These are phyloP conservation scores for Martensiomyces pterosporus DNA, from an alignment of 192 early-diverging fungal genomes.

Conservation along the genomic window DNA sequence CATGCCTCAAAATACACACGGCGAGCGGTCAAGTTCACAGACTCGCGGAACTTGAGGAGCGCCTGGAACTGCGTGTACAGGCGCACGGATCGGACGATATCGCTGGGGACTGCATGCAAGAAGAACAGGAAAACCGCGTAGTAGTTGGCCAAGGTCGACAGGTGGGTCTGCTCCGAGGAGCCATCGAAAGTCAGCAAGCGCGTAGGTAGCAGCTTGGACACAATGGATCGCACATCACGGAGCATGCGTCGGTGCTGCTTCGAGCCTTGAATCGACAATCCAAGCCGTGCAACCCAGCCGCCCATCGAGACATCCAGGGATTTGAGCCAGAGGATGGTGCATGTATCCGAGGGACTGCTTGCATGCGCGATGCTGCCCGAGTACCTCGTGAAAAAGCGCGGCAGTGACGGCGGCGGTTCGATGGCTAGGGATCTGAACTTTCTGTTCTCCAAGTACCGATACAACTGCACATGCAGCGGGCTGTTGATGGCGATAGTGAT, in stretches of 20 bases:
- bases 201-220: slow-evolving; percentile 50
- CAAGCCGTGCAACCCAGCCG: slow-evolving; percentile 19
- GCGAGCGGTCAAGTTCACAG: slow-evolving; percentile 28
- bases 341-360: slow-evolving; percentile 23
- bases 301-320: slow-evolving; percentile 22
- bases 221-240: slow-evolving; percentile 29
- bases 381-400: slow-evolving; percentile 49
- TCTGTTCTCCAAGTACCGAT: slow-evolving; percentile 27
- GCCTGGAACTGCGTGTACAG: slow-evolving; percentile 42
- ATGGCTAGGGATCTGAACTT: slow-evolving; percentile 37
- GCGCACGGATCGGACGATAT: slow-evolving; percentile 29
- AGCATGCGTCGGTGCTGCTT: slow-evolving; percentile 13
- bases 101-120: slow-evolving; percentile 44
- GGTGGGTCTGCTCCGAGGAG: slow-evolving; percentile 8
- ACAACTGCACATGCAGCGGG: slow-evolving; percentile 28
- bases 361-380: slow-evolving; percentile 6
- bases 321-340: slow-evolving; percentile 38
- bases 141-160: slow-evolving; percentile 47
- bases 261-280: slow-evolving; percentile 1
- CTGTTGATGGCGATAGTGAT: slow-evolving; percentile 8
- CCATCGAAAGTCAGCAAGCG: slow-evolving; percentile 36
- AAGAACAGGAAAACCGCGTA: slow-evolving; percentile 48
- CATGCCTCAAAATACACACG: slow-evolving; percentile 52
- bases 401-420: slow-evolving; percentile 44
- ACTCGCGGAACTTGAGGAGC: slow-evolving; percentile 43